These are phyloP conservation scores for Rhizopus delemar DNA, from an alignment of 371 early-diverging fungal species.

Conservation along the genomic window DNA sequence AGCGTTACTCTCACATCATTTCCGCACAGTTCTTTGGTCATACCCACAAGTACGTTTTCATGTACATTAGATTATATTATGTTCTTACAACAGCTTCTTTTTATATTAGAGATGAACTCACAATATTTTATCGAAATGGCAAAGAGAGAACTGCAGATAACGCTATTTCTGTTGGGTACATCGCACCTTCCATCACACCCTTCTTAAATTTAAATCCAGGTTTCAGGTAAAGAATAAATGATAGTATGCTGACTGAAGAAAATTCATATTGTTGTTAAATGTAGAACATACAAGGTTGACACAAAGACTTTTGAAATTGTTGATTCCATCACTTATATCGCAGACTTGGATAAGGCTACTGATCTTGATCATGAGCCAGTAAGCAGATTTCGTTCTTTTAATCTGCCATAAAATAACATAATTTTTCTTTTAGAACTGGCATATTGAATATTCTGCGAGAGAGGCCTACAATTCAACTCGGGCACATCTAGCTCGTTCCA, in stretches of 20 bases:
- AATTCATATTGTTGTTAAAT: background rate
- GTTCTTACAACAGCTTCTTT: too few species aligned
- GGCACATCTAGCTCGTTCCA: constrained; percentile 27
- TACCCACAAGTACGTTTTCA: constrained; percentile 44
- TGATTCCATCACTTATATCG: constrained; percentile 57
- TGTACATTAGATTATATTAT: background rate
- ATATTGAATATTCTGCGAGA: constrained; percentile 62
- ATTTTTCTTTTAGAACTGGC: constrained; percentile 49
- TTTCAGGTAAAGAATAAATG: constrained; percentile 36
- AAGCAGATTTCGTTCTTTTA: too few species aligned
- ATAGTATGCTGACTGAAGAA: too few species aligned
- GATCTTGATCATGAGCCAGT: constrained; percentile 44
- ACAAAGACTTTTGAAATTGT: constrained; percentile 58
- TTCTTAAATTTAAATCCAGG: constrained; percentile 58
- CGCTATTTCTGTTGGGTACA: constrained; percentile 54
- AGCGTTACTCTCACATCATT: constrained; percentile 62
- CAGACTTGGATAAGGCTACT: constrained; percentile 48
- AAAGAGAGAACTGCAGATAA: constrained; percentile 35
- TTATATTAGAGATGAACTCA: constrained; percentile 48
- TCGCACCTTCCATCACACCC: constrained; percentile 60
- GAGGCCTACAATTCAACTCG: constrained; percentile 39
- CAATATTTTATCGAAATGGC: constrained; percentile 47
- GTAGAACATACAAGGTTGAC: constrained; percentile 55
- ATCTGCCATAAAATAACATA: too few species aligned
- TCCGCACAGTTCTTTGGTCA: constrained; percentile 68